A percentile compares a stretch with the other conserved stretches of the same genome.
These are phyloP conservation scores for Umbelopsis sp. DNA, from an alignment of 192 early-diverging fungal species.

Conservation along the genomic window DNA sequence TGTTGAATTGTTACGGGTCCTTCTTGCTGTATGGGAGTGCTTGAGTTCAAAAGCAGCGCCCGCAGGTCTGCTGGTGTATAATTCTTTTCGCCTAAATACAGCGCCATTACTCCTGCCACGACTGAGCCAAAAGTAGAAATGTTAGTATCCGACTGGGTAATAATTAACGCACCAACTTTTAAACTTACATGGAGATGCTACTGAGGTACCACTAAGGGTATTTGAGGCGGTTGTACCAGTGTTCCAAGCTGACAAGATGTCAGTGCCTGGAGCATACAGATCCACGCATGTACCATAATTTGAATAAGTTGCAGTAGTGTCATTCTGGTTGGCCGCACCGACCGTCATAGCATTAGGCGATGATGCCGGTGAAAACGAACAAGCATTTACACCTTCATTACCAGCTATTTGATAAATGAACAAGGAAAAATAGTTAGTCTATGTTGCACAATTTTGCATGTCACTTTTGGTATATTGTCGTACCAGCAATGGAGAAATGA, in stretches of 20 bases:
- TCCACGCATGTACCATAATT: slow-evolving; percentile 52
- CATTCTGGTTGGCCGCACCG: slow-evolving; percentile 58
- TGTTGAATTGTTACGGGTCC: neutral
- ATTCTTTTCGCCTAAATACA: slow-evolving; percentile 35
- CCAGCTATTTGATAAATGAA: slow-evolving; percentile 26
- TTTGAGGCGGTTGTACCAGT: slow-evolving; percentile 57
- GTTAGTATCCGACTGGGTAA: no score
- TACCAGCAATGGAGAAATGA: slow-evolving; percentile 48
- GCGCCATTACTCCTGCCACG: slow-evolving; percentile 46
- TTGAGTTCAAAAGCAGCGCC: neutral
- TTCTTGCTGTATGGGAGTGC: neutral
- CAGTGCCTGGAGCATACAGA: slow-evolving; percentile 46
- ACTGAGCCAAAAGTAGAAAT: neutral
- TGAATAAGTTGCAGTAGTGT: slow-evolving; percentile 53
- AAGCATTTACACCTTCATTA: slow-evolving; percentile 54
- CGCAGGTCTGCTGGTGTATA: slow-evolving; percentile 21
- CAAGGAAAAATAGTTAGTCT: neutral
- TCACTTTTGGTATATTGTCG: neutral
- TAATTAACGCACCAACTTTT: no score
- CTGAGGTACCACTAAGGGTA: slow-evolving; percentile 70
- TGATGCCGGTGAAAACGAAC: slow-evolving; percentile 52
- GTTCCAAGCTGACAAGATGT: slow-evolving; percentile 55
- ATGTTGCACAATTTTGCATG: neutral
- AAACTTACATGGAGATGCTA: slow-evolving; percentile 54
- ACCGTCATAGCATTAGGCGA: slow-evolving; percentile 47